A percentile compares a stretch with the other conserved stretches of the same genome.
Conservation (phyloP, 176 grass and related monocot species). For the Stipa capillata region DNA sequence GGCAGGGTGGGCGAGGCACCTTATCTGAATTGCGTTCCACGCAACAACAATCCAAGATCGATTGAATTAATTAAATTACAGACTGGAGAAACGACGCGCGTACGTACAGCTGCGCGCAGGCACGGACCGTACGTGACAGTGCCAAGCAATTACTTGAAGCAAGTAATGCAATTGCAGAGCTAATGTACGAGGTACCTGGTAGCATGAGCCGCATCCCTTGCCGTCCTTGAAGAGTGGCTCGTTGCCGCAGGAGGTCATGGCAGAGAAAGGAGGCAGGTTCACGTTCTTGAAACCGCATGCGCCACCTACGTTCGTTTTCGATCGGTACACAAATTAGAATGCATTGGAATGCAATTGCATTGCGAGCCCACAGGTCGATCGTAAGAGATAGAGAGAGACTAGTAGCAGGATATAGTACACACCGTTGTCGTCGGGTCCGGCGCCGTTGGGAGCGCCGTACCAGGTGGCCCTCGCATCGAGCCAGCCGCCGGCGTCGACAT, state of each 20-base stretch:
- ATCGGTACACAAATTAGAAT: no score
- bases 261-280: conserved; percentile 36
- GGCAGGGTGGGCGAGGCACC: conserved; percentile 29
- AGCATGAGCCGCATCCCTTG: conserved; percentile 51
- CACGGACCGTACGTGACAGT: no score
- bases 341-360: no score
- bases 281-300: conserved; percentile 60
- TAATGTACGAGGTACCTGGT: neutral
- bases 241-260: conserved; percentile 57
- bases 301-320: no score
- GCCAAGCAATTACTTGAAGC: no score
- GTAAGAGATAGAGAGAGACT: no score
- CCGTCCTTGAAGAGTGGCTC: conserved; percentile 39
- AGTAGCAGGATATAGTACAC: no score
- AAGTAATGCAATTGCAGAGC: neutral
- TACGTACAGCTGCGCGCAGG: neutral
- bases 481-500: neutral
- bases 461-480: conserved; percentile 45
- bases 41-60: neutral
- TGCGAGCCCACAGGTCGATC: no score
- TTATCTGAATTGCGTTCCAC: conserved; percentile 19
- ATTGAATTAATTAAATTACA: neutral
- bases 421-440: conserved; percentile 48
- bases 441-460: conserved; percentile 56
- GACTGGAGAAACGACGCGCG: neutral